A percentile compares a stretch with the other conserved stretches of the same genome.
These are phyloP conservation scores for Torulaspora microellipsoides DNA, from an alignment of 805 yeast genomes.

Conservation along the genomic window DNA sequence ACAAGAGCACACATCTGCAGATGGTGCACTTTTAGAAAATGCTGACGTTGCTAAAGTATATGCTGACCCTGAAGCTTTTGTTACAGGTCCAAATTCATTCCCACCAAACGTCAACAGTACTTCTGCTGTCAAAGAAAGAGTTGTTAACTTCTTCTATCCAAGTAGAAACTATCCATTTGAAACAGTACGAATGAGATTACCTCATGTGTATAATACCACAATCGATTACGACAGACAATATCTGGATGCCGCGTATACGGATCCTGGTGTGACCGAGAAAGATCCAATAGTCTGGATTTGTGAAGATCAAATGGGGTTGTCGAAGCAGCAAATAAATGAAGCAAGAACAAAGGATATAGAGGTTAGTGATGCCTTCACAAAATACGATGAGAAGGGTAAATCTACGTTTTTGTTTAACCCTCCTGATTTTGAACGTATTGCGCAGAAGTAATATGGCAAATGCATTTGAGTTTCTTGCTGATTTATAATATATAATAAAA, in stretches of 20 bases:
- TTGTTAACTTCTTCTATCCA: constrained; percentile 45
- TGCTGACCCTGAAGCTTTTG: constrained; percentile 23
- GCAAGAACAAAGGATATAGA: constrained; percentile 50
- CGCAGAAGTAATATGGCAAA: constrained; percentile 15
- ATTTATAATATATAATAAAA: no score
- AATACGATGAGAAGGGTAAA: constrained; percentile 53
- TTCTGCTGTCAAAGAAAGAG: constrained; percentile 15
- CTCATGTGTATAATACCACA: constrained; percentile 33
- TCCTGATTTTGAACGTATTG: constrained; percentile 52
- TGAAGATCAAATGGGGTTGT: constrained; percentile 62
- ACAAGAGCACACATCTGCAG: constrained; percentile 3
- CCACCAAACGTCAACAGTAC: constrained; percentile 22
- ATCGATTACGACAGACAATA: constrained; percentile 33
- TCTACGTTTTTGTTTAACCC: constrained; percentile 58
- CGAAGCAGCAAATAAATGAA: constrained; percentile 51
- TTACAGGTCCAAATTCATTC: constrained; percentile 22
- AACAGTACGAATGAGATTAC: constrained; percentile 38
- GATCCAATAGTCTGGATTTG: constrained; percentile 67
- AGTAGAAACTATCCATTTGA: constrained; percentile 43
- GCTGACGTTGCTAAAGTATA: constrained; percentile 28
- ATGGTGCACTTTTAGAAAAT: constrained; percentile 16
- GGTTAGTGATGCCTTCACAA: constrained; percentile 55
- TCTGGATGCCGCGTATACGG: constrained; percentile 30
- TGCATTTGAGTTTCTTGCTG: no score
- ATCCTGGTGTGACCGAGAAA: constrained; percentile 27